Evolutionary conservation across 2,329 filamentous ascomycete species (phyloP).

Genomic region (Hypoxylon sp.): DNA sequence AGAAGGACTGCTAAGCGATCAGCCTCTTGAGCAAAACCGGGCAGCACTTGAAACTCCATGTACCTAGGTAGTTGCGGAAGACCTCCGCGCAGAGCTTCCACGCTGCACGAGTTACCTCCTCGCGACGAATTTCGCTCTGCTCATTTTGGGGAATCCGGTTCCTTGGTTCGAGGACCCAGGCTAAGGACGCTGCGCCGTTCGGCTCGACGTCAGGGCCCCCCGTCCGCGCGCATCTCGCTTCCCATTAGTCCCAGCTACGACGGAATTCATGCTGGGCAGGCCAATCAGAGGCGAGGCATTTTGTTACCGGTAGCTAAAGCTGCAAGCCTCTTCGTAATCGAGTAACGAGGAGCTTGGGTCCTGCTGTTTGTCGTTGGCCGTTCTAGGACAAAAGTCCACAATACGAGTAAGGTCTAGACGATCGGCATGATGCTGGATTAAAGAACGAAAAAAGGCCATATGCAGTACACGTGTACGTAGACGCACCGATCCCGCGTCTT

Average conservation of each 20-base stretch:
- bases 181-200: conserved; percentile 15
- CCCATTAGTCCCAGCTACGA: conserved; percentile 16
- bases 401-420: neutral
- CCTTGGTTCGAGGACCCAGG: conserved; percentile 7
- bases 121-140: conserved; percentile 17
- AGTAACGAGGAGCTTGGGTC: neutral
- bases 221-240: neutral
- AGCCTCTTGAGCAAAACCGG: neutral
- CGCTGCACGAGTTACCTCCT: too few species aligned
- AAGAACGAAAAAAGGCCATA: neutral
- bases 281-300: neutral
- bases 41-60: conserved; percentile 5
- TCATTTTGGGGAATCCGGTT: conserved; percentile 13
- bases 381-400: neutral
- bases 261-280: neutral
- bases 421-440: conserved; percentile 5
- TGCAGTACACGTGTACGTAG: conserved; percentile 10
- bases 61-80: neutral
- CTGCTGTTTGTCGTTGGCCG: neutral
- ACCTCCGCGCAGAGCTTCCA: neutral
- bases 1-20: conserved; percentile 10
- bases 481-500: neutral
- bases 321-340: conserved; percentile 1
- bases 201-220: conserved; percentile 5
- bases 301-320: neutral